A percentile compares a stretch with the other conserved stretches of the same genome.
phyloP scores from a whole-genome alignment of 768 basidiomycete species.

The Gymnopilus dilepis region DNA sequence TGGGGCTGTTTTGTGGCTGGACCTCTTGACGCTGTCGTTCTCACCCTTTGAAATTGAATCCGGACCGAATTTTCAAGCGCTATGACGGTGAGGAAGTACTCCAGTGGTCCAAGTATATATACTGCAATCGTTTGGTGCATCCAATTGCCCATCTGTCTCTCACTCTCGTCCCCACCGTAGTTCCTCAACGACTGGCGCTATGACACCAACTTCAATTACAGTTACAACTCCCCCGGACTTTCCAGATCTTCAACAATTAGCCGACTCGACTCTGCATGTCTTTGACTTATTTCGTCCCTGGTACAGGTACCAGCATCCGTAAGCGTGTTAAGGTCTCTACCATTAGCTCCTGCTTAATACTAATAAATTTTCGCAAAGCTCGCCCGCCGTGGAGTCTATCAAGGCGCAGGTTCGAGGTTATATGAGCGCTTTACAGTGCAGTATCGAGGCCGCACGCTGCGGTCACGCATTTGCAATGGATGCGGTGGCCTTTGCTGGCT shows the following conservation, averaged over 20 bases:
- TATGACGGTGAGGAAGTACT: too few species aligned
- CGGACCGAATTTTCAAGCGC: too few species aligned
- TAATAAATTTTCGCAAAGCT: not conserved
- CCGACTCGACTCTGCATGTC: not conserved
- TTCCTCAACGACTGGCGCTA: not conserved
- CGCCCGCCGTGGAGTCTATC: not conserved
- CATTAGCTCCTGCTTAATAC: not conserved
- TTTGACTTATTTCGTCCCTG: conserved; percentile 13
- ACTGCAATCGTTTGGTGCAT: too few species aligned
- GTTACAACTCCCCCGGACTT: not conserved
- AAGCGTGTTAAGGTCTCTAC: not conserved
- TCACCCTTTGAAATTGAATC: too few species aligned
- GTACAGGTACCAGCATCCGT: conserved; percentile 7
- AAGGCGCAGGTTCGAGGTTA: conserved; percentile 6
- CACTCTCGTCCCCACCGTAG: too few species aligned
- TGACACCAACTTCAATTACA: not conserved
- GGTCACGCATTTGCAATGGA: conserved; percentile 13
- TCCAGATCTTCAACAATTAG: conserved; percentile 8
- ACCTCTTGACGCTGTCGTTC: too few species aligned
- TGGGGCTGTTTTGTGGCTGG: too few species aligned
- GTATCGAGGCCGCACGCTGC: conserved; percentile 10
- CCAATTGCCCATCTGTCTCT: too few species aligned
- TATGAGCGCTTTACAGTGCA: conserved; percentile 11
- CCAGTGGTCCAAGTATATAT: too few species aligned
- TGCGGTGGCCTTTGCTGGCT: not conserved